Conservation (phyloP, 805 yeast species). For the Candida ficus region DNA sequence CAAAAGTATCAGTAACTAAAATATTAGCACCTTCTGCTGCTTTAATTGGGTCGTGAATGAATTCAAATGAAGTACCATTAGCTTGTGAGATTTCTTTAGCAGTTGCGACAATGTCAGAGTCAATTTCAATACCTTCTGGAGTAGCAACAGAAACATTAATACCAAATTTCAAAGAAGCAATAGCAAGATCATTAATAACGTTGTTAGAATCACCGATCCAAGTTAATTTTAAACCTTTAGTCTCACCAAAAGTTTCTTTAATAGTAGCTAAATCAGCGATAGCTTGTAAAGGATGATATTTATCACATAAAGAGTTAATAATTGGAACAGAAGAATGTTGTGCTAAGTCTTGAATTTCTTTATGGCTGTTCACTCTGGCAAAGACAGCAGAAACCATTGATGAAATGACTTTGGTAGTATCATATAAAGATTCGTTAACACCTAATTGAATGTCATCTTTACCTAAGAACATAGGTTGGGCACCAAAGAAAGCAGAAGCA, state of each 20-base stretch:
- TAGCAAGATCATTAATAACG: constrained; percentile 87
- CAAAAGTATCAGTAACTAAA: constrained; percentile 93
- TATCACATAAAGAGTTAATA: constrained; percentile 90
- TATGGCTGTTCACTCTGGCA: constrained; percentile 89
- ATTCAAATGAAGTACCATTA: constrained; percentile 47
- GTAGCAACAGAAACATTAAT: constrained; percentile 81
- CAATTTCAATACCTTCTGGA: constrained; percentile 69
- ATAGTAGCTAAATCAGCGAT: constrained; percentile 87
- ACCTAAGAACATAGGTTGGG: constrained; percentile 94
- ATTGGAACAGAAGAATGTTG: constrained; percentile 84
- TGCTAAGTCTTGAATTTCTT: constrained; percentile 74
- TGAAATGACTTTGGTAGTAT: constrained; percentile 82
- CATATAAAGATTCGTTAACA: constrained; percentile 86
- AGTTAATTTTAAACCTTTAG: constrained; percentile 64
- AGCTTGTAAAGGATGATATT: constrained; percentile 92
- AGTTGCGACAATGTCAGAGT: constrained; percentile 42
- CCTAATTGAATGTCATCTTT: constrained; percentile 96
- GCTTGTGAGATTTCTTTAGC: constrained; percentile 50
- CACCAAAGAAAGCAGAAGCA: constrained; percentile 90
- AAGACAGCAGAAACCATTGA: constrained; percentile 96
- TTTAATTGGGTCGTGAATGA: constrained; percentile 65
- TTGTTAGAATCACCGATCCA: constrained; percentile 98
- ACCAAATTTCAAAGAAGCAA: constrained; percentile 82
- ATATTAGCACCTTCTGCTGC: constrained; percentile 76
- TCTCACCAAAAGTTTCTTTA: constrained; percentile 62